Evolutionary conservation across 2,329 filamentous ascomycete genomes (phyloP).

Genomic region (Rhinocladiella similis): DNA sequence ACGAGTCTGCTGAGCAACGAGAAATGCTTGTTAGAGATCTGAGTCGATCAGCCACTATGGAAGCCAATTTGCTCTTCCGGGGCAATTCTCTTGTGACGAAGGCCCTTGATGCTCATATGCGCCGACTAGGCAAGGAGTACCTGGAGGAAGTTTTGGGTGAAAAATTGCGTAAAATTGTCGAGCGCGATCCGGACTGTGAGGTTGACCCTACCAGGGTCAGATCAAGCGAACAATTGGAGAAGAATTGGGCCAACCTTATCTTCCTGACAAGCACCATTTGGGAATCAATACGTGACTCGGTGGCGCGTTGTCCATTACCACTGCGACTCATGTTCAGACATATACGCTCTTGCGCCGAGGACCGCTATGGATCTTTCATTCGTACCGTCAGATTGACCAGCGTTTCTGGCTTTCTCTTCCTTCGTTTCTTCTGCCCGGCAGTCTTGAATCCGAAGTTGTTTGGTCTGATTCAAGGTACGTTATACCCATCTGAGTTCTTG

Average conservation of each 20-base stretch:
- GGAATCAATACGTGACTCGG: conserved; percentile 77
- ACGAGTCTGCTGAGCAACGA: conserved; percentile 56
- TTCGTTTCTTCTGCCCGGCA: conserved; percentile 95
- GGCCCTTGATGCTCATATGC: conserved; percentile 93
- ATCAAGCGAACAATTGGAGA: conserved; percentile 68
- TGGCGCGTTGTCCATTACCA: conserved; percentile 73
- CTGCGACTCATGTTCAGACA: conserved; percentile 85
- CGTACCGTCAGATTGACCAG: conserved; percentile 89
- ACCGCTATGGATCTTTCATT: conserved; percentile 89
- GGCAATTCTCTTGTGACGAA: conserved; percentile 94
- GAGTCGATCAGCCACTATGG: conserved; percentile 65
- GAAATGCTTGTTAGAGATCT: conserved; percentile 65
- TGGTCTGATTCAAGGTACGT: conserved; percentile 70
- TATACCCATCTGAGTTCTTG: conserved; percentile 1
- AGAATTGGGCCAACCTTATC: conserved; percentile 79
- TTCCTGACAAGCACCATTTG: conserved; percentile 79
- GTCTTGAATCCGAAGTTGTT: conserved; percentile 94
- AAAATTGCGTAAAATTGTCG: conserved; percentile 85
- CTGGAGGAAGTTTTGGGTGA: conserved; percentile 83
- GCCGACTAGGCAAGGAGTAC: conserved; percentile 87
- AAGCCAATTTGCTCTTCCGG: conserved; percentile 92
- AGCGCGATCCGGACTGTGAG: conserved; percentile 87
- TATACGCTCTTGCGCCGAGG: conserved; percentile 86
- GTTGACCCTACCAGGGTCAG: conserved; percentile 82
- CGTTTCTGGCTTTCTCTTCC: conserved; percentile 90